These are phyloP conservation scores for Ophiostoma populinum DNA, from an alignment of 2,329 filamentous ascomycete species.

Conservation along the genomic window DNA sequence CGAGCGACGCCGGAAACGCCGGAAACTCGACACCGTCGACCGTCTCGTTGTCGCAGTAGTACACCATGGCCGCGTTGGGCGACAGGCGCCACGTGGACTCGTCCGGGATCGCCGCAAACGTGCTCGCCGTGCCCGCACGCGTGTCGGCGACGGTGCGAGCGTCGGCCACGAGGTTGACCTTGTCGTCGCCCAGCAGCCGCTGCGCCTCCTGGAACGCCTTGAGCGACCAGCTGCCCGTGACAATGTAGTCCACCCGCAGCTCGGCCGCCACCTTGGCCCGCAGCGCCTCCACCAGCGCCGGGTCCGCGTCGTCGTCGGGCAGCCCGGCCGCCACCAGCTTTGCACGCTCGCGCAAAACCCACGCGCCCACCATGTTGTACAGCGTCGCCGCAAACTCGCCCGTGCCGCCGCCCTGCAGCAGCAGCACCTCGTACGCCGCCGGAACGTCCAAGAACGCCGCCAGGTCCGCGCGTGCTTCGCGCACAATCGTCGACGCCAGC, in stretches of 20 bases:
- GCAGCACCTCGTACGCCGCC: conserved; percentile 63
- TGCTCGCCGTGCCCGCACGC: conserved; percentile 42
- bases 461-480: conserved; percentile 59
- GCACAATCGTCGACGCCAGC: conserved; percentile 62
- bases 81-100: conserved; percentile 59
- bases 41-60: conserved; percentile 89
- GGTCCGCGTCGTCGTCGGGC: conserved; percentile 21
- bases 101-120: conserved; percentile 70
- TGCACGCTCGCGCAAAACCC: conserved; percentile 54
- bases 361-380: conserved; percentile 70
- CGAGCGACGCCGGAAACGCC: conserved; percentile 46
- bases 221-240: conserved; percentile 80
- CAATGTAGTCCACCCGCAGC: conserved; percentile 72
- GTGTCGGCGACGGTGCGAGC: conserved; percentile 5
- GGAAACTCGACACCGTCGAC: conserved; percentile 89
- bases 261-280: conserved; percentile 46
- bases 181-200: conserved; percentile 57
- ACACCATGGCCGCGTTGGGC: conserved; percentile 54
- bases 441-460: conserved; percentile 59
- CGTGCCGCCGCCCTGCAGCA: conserved; percentile 74
- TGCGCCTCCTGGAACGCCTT: conserved; percentile 77
- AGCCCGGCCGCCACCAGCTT: conserved; percentile 29
- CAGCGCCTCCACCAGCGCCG: conserved; percentile 20
- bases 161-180: conserved; percentile 52
- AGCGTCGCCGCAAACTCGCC: conserved; percentile 72